These are phyloP conservation scores for Stemphylium lycopersici DNA, from an alignment of 2,329 filamentous ascomycete species.

Conservation along the genomic window DNA sequence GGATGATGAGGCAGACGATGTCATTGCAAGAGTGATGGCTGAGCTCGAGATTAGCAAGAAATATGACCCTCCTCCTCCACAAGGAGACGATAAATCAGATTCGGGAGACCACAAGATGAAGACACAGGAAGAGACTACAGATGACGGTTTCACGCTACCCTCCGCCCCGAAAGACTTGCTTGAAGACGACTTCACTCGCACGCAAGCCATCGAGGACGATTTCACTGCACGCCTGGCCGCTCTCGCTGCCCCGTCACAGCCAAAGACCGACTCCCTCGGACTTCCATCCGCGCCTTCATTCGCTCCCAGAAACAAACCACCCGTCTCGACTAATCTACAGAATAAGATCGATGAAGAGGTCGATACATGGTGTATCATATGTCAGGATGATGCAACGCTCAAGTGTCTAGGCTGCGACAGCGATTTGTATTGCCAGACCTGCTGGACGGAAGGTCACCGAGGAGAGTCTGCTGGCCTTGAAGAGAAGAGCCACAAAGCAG, in stretches of 20 bases:
- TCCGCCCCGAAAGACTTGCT: constrained; percentile 50
- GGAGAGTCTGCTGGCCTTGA: constrained; percentile 73
- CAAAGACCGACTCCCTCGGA: constrained; percentile 34
- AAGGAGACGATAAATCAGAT: constrained; percentile 21
- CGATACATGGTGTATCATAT: constrained; percentile 81
- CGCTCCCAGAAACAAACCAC: constrained; percentile 47
- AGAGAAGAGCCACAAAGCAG: constrained; percentile 71
- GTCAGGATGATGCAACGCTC: constrained; percentile 76
- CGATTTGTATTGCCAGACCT: constrained; percentile 76
- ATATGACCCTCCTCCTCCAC: constrained; percentile 37
- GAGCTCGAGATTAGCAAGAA: constrained; percentile 54
- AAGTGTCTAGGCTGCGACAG: constrained; percentile 73
- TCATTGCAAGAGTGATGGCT: constrained; percentile 54
- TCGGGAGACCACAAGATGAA: constrained; percentile 11
- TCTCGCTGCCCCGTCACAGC: constrained; percentile 49
- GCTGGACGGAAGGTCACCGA: constrained; percentile 82
- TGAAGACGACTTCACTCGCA: constrained; percentile 34
- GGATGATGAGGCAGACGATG: constrained; percentile 53
- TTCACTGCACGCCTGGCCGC: constrained; percentile 54
- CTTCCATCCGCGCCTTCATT: constrained; percentile 57
- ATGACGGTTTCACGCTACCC: constrained; percentile 45
- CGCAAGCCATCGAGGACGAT: constrained; percentile 50
- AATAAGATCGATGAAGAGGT: constrained; percentile 70
- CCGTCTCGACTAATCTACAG: constrained; percentile 43
- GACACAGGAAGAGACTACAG: constrained; percentile 10